phyloP scores from a whole-genome alignment of 805 yeast genomes.

The Kodamaea lidongshanica region DNA sequence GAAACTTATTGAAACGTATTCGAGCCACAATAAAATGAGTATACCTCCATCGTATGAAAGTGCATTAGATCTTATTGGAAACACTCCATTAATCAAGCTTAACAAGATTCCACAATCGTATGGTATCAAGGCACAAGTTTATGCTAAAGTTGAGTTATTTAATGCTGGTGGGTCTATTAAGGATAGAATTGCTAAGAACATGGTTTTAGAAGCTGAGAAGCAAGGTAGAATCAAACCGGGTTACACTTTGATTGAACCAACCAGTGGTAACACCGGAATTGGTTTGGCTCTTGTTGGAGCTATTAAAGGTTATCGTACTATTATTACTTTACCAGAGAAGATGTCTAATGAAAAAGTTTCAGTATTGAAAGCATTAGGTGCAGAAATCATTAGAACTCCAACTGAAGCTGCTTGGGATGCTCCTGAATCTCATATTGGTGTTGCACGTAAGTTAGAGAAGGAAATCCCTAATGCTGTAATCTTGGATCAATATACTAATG shows the following conservation, averaged over 20 bases:
- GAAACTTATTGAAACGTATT: no score
- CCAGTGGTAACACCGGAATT: slow-evolving; percentile 89
- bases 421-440: slow-evolving; percentile 88
- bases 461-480: slow-evolving; percentile 83
- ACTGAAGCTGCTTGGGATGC: slow-evolving; percentile 92
- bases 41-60: slow-evolving; percentile 41
- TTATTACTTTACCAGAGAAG: slow-evolving; percentile 84
- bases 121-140: slow-evolving; percentile 66
- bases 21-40: slow-evolving; percentile 3
- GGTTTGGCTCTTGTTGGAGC: slow-evolving; percentile 86
- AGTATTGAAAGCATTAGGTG: slow-evolving; percentile 82
- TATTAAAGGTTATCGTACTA: slow-evolving; percentile 78
- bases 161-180: slow-evolving; percentile 89
- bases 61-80: slow-evolving; percentile 73
- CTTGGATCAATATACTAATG: slow-evolving; percentile 75
- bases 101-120: slow-evolving; percentile 70
- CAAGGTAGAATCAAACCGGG: slow-evolving; percentile 79
- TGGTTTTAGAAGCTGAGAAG: slow-evolving; percentile 81
- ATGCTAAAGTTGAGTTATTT: slow-evolving; percentile 75
- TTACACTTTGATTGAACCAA: slow-evolving; percentile 78
- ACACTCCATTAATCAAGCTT: slow-evolving; percentile 73
- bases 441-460: slow-evolving; percentile 69
- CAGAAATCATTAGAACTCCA: slow-evolving; percentile 86
- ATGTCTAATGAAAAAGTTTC: slow-evolving; percentile 89
- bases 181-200: slow-evolving; percentile 80